Conservation (phyloP, 2,329 filamentous ascomycete genomes). For the Cyanodermella asteris region DNA sequence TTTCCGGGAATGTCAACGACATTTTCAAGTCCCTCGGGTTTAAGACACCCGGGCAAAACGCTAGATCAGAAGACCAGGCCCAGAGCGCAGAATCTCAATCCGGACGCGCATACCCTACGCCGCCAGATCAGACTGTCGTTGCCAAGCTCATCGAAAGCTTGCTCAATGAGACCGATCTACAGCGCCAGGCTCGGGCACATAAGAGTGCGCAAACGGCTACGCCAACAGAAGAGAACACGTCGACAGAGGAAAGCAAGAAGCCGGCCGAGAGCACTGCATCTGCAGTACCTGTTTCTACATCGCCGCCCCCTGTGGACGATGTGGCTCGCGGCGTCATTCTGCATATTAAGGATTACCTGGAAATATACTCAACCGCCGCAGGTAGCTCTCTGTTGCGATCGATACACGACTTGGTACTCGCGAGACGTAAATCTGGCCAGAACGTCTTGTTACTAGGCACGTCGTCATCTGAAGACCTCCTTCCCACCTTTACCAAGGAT, state of each 20-base stretch:
- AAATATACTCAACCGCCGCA: slow-evolving; percentile 47
- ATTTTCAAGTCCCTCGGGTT: slow-evolving; percentile 4
- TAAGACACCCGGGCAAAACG: slow-evolving; percentile 3
- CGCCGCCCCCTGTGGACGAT: too few relatives aligned
- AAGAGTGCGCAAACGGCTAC: too few relatives aligned
- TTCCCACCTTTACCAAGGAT: slow-evolving; percentile 19
- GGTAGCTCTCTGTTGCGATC: slow-evolving; percentile 48
- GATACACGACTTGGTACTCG: slow-evolving; percentile 49
- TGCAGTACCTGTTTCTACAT: too few relatives aligned
- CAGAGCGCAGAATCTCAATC: too few relatives aligned
- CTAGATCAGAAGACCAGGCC: slow-evolving; percentile 4
- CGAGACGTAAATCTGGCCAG: slow-evolving; percentile 47
- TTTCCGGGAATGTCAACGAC: slow-evolving; percentile 5
- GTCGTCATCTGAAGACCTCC: slow-evolving; percentile 33
- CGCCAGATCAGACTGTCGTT: too few relatives aligned
- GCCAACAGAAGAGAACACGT: too few relatives aligned
- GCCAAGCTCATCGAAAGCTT: slow-evolving; percentile 4
- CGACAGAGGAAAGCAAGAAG: slow-evolving; percentile 5
- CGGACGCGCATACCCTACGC: too few relatives aligned
- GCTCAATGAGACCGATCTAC: slow-evolving; percentile 5
- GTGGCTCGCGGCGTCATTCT: slow-evolving; percentile 33
- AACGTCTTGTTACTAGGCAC: slow-evolving; percentile 64
- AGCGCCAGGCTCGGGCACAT: too few relatives aligned
- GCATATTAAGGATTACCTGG: slow-evolving; percentile 61
- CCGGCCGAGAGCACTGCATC: neutral